Percentiles rank a stretch among this genome's conserved stretches.
Evolutionary conservation across 352 stramenopile genomes (phyloP).

Genomic region (Pythium plurisporium): DNA sequence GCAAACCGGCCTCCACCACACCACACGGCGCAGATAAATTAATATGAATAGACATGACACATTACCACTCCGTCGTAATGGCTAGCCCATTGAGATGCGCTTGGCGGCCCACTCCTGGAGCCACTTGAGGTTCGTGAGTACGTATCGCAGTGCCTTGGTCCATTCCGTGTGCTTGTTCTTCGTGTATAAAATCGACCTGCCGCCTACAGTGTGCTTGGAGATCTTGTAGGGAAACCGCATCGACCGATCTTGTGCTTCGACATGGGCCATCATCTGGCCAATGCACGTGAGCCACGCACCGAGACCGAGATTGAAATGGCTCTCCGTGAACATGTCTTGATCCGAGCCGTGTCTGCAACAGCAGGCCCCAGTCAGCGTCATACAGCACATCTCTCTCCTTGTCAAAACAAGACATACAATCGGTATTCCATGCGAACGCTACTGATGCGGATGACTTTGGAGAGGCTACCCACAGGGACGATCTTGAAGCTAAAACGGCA

Average conservation of each 20-base stretch:
- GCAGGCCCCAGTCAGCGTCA: background rate
- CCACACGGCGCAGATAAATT: slow-evolving; percentile 5
- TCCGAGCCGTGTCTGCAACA: slow-evolving; percentile 67
- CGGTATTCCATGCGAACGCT: slow-evolving; percentile 80
- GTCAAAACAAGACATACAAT: slow-evolving; percentile 38
- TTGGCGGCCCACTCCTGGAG: slow-evolving; percentile 63
- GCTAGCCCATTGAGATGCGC: slow-evolving; percentile 11
- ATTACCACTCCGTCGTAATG: background rate
- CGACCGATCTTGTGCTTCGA: slow-evolving; percentile 47
- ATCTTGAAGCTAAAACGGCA: slow-evolving; percentile 66
- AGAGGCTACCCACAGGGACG: slow-evolving; percentile 82
- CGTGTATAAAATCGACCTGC: slow-evolving; percentile 67
- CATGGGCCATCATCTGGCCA: slow-evolving; percentile 54
- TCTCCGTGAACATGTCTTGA: slow-evolving; percentile 80
- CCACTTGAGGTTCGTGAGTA: slow-evolving; percentile 59
- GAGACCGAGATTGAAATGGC: slow-evolving; percentile 82
- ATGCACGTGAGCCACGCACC: slow-evolving; percentile 78
- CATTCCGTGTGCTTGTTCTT: slow-evolving; percentile 81
- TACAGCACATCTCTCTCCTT: background rate
- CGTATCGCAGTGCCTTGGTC: slow-evolving; percentile 58
- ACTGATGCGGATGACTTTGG: slow-evolving; percentile 78
- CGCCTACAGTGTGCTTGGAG: slow-evolving; percentile 61
- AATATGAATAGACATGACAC: slow-evolving; percentile 12
- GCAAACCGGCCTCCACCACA: background rate
- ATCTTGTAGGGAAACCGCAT: slow-evolving; percentile 82